These are phyloP conservation scores for Durusdinium trenchii DNA, from an alignment of 73 alveolate genomes.

Conservation along the genomic window DNA sequence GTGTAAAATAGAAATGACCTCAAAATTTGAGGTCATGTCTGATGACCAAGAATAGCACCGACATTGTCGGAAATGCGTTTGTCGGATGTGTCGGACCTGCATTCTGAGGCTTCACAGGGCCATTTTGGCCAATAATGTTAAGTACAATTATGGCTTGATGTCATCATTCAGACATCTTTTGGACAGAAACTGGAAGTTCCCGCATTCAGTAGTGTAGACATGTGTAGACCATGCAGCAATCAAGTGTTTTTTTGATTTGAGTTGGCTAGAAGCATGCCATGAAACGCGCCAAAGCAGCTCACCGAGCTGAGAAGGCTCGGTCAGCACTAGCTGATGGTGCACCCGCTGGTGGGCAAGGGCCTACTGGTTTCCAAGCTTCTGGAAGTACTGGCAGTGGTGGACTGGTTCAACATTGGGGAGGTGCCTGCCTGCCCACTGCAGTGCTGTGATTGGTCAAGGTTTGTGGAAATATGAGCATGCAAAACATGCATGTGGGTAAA, in stretches of 20 bases:
- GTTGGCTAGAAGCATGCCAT: neutral
- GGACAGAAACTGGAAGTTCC: neutral
- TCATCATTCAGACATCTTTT: neutral
- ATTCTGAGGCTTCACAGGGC: neutral
- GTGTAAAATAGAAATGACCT: neutral
- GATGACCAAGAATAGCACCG: neutral
- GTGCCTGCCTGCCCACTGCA: neutral
- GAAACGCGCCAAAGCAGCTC: neutral
- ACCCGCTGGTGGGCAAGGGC: neutral
- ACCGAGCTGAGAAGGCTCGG: neutral
- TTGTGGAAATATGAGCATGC: neutral
- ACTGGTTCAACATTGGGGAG: constrained; percentile 13
- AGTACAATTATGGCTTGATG: neutral
- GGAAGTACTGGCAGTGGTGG: neutral
- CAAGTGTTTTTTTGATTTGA: neutral
- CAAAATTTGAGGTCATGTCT: neutral
- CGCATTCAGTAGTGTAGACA: neutral
- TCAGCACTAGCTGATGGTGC: neutral
- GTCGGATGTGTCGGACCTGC: neutral
- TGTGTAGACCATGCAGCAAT: neutral
- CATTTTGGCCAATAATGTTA: neutral
- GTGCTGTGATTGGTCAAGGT: neutral
- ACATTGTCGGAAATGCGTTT: neutral
- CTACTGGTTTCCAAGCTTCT: neutral
- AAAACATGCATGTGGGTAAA: neutral